These are phyloP conservation scores for Aspergillus novoparasiticus DNA, from an alignment of 2,329 filamentous ascomycete species.

Conservation along the genomic window DNA sequence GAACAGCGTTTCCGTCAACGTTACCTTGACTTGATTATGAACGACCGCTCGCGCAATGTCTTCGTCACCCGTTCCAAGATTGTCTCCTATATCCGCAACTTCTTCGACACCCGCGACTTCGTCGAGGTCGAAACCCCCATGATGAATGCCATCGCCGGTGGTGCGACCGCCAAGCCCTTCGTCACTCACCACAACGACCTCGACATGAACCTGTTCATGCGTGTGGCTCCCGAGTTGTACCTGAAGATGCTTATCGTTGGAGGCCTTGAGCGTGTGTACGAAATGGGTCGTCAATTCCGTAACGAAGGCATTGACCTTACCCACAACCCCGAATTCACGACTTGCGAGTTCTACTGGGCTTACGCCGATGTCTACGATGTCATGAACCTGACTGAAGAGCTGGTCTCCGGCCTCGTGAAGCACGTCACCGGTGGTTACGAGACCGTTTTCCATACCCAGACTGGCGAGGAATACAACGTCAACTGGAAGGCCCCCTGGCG, in stretches of 20 bases:
- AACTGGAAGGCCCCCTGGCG: constrained; percentile 98
- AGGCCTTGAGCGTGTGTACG: constrained; percentile 91
- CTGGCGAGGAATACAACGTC: constrained; percentile 82
- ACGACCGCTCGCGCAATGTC: constrained; percentile 79
- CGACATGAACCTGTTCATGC: constrained; percentile 92
- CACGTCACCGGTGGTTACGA: constrained; percentile 80
- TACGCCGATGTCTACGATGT: constrained; percentile 91
- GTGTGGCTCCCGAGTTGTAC: constrained; percentile 92
- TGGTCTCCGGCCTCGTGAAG: constrained; percentile 88
- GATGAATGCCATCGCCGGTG: constrained; percentile 94
- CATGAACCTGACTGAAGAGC: constrained; percentile 88
- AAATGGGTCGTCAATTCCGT: constrained; percentile 92
- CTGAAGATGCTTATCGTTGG: constrained; percentile 96
- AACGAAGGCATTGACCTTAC: constrained; percentile 92
- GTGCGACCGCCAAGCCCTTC: constrained; percentile 94
- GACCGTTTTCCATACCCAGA: constrained; percentile 83
- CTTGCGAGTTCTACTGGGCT: constrained; percentile 95
- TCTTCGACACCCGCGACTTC: constrained; percentile 86
- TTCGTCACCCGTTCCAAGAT: constrained; percentile 87
- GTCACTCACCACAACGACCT: constrained; percentile 95
- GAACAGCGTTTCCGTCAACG: constrained; percentile 92
- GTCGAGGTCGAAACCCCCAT: constrained; percentile 95
- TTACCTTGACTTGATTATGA: constrained; percentile 96
- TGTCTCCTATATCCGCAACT: constrained; percentile 82
- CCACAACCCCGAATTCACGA: constrained; percentile 98